These are phyloP conservation scores for Boletellus ananiceps DNA, from an alignment of 768 basidiomycete genomes.

Conservation along the genomic window DNA sequence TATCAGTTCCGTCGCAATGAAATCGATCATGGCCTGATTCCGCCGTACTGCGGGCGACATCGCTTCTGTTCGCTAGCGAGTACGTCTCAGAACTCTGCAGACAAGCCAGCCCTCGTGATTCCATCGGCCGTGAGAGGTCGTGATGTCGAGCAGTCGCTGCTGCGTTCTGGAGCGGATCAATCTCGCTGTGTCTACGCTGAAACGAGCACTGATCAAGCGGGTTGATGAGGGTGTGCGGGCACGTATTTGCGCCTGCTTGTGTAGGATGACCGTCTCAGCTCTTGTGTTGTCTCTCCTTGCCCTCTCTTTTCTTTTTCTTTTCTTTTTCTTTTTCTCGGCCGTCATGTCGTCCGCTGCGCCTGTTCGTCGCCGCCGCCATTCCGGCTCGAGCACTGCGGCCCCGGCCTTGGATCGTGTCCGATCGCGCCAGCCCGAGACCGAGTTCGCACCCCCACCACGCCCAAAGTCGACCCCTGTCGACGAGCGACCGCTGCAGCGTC, in stretches of 20 bases:
- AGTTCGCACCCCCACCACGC: slow-evolving; percentile 51
- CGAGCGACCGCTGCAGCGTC: slow-evolving; percentile 49
- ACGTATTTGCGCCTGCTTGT: slow-evolving; percentile 20
- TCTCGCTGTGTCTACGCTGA: too few relatives aligned
- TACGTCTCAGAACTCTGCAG: too few relatives aligned
- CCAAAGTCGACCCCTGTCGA: slow-evolving; percentile 70
- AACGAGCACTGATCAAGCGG: neutral
- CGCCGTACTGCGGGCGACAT: too few relatives aligned
- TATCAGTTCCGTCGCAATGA: slow-evolving; percentile 77
- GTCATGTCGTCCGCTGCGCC: slow-evolving; percentile 18
- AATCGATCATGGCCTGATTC: slow-evolving; percentile 46
- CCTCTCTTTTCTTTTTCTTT: neutral
- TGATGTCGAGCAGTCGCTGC: too few relatives aligned
- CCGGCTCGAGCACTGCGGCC: slow-evolving; percentile 43
- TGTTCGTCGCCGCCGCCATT: slow-evolving; percentile 58
- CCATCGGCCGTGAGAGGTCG: too few relatives aligned
- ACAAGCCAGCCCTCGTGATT: too few relatives aligned
- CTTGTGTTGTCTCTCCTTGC: neutral
- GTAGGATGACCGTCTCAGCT: too few relatives aligned
- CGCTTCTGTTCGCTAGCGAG: too few relatives aligned
- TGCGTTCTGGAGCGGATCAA: too few relatives aligned
- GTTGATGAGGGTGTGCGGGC: too few relatives aligned
- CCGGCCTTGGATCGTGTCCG: slow-evolving; percentile 24
- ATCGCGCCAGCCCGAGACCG: slow-evolving; percentile 18
- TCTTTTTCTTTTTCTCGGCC: neutral